phyloP scores from a whole-genome alignment of 129 eudicot species.

The Ambrosia artemisiifolia region DNA sequence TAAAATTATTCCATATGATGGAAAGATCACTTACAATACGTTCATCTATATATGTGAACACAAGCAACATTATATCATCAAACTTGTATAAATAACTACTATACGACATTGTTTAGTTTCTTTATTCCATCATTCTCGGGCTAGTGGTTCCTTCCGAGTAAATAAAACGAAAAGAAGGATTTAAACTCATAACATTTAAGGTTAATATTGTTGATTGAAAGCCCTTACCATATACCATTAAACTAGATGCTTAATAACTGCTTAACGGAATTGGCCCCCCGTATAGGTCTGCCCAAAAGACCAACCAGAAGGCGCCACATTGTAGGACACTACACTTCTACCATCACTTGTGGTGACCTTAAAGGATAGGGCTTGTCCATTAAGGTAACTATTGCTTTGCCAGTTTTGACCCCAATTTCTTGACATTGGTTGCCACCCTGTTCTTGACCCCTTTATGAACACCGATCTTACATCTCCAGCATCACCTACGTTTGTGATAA shows the following conservation, averaged over 20 bases:
- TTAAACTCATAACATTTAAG: conserved; percentile 14
- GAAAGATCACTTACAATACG: conserved; percentile 17
- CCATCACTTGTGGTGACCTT: conserved; percentile 76
- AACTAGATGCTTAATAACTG: not conserved
- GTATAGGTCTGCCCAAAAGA: conserved; percentile 72
- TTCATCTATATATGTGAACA: not conserved
- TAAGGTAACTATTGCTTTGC: conserved; percentile 79
- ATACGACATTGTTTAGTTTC: not conserved
- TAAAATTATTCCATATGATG: conserved; percentile 15
- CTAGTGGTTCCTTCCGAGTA: not conserved
- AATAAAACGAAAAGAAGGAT: conserved; percentile 4
- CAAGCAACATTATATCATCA: conserved; percentile 20
- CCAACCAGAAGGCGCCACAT: conserved; percentile 60
- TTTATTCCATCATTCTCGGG: not conserved
- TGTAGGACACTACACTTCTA: conserved; percentile 59
- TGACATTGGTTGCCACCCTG: conserved; percentile 76
- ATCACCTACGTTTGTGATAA: conserved; percentile 73
- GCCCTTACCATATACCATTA: not conserved
- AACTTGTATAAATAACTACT: conserved; percentile 20
- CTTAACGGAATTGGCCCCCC: conserved; percentile 57
- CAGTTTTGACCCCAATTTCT: conserved; percentile 95
- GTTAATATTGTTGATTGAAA: not conserved
- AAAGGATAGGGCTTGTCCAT: conserved; percentile 70
- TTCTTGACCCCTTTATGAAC: conserved; percentile 70
- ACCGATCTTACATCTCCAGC: conserved; percentile 74